Conservation (phyloP, 2,329 filamentous ascomycete species). For the Biscogniauxia marginata region DNA sequence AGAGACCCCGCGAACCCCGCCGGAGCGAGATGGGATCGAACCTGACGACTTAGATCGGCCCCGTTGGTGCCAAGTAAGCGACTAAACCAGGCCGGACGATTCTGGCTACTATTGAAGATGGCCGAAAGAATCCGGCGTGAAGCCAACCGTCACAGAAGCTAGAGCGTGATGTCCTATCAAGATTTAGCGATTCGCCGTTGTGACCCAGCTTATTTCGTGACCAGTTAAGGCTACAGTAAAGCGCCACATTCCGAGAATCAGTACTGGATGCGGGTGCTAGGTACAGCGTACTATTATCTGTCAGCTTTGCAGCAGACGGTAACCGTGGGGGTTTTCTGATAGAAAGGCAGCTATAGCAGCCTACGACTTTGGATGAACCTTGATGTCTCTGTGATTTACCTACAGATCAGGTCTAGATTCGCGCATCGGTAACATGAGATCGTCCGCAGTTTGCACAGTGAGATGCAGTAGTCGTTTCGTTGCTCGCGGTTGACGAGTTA, state of each 20-base stretch:
- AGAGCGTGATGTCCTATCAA: neutral
- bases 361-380: no score
- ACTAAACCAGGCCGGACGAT: neutral
- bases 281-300: neutral
- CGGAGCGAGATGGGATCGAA: neutral
- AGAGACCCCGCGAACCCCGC: neutral
- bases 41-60: neutral
- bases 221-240: neutral
- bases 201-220: neutral
- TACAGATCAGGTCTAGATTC: no score
- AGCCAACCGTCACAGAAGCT: neutral
- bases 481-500: no score
- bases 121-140: neutral
- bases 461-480: no score
- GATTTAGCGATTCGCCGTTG: neutral
- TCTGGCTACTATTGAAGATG: neutral
- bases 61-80: neutral
- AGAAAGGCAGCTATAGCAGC: no score
- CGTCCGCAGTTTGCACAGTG: no score
- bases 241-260: neutral
- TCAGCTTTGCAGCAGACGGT: neutral
- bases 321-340: neutral
- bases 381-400: no score
- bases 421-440: no score
- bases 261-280: neutral